Conservation (phyloP, 2,329 filamentous ascomycete genomes). For the Paecilomyces variotii region DNA sequence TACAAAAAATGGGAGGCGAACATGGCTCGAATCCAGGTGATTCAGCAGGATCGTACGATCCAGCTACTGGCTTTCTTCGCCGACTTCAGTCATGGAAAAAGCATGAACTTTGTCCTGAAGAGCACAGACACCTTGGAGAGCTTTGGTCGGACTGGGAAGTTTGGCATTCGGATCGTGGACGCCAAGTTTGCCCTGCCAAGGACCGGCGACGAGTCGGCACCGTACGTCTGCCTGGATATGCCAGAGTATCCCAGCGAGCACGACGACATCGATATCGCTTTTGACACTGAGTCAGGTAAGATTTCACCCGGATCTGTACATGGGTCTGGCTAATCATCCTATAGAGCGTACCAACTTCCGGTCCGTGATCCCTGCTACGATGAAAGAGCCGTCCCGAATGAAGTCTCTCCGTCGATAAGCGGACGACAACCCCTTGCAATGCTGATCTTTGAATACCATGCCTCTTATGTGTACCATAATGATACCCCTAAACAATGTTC, state of each 20-base stretch:
- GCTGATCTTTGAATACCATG: background rate
- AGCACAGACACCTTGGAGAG: constrained; percentile 75
- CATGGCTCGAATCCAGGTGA: constrained; percentile 70
- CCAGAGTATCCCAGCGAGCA: constrained; percentile 87
- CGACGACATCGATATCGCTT: constrained; percentile 79
- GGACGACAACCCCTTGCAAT: background rate
- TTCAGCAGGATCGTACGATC: constrained; percentile 64
- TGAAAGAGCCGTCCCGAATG: constrained; percentile 33
- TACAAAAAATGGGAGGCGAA: constrained; percentile 90
- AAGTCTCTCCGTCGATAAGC: constrained; percentile 31
- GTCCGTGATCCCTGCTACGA: constrained; percentile 28
- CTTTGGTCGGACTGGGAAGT: constrained; percentile 56
- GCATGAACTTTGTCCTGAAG: constrained; percentile 83
- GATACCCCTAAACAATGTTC: background rate
- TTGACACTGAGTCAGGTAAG: constrained; percentile 71
- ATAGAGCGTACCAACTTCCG: constrained; percentile 32
- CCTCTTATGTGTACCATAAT: background rate
- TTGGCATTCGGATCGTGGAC: constrained; percentile 71
- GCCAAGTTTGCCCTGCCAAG: constrained; percentile 81
- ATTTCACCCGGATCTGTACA: constrained; percentile 9
- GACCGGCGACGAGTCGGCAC: constrained; percentile 46
- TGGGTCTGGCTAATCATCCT: constrained; percentile 2
- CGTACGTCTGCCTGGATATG: constrained; percentile 77
- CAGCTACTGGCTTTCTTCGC: constrained; percentile 83
- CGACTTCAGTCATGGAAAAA: constrained; percentile 76